Conservation (phyloP, 2,329 filamentous ascomycete genomes). For the Fusarium sp. region DNA sequence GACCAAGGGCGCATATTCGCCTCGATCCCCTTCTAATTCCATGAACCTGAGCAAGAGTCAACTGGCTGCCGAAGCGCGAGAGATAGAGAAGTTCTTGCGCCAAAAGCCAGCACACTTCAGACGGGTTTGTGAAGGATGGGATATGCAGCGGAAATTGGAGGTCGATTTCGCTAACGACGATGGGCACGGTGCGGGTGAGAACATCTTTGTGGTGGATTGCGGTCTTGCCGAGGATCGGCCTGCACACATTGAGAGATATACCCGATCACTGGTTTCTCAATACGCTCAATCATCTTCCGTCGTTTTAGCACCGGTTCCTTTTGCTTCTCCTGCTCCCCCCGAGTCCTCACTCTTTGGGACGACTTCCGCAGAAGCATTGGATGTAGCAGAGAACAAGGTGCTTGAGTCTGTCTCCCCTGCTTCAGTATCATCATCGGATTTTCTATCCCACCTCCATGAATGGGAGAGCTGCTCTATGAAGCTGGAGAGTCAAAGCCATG, state of each 20-base stretch:
- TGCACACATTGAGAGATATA: constrained; percentile 60
- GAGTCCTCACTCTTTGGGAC: constrained; percentile 52
- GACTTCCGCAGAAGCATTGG: constrained; percentile 13
- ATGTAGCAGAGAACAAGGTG: constrained; percentile 39
- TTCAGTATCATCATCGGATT: constrained; percentile 36
- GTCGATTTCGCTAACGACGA: constrained; percentile 92
- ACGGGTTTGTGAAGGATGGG: constrained; percentile 85
- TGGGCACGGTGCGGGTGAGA: constrained; percentile 80
- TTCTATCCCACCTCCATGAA: constrained; percentile 46
- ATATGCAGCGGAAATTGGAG: constrained; percentile 87
- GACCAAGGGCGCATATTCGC: constrained; percentile 81
- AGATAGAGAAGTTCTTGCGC: constrained; percentile 81
- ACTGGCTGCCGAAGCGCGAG: constrained; percentile 79
- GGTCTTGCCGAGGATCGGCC: constrained; percentile 72
- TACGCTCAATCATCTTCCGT: constrained; percentile 26
- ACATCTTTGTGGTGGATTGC: constrained; percentile 79
- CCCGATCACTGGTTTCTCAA: constrained; percentile 51
- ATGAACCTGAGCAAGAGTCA: constrained; percentile 80
- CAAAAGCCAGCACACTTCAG: constrained; percentile 84
- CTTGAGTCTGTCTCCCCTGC: constrained; percentile 44
- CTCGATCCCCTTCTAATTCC: constrained; percentile 79
- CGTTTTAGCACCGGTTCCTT: constrained; percentile 13
- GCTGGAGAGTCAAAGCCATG: constrained; percentile 70
- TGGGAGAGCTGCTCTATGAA: constrained; percentile 50
- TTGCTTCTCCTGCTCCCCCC: constrained; percentile 6